phyloP scores from a whole-genome alignment of 345 rosid species.

The Arabidopsis thaliana region DNA sequence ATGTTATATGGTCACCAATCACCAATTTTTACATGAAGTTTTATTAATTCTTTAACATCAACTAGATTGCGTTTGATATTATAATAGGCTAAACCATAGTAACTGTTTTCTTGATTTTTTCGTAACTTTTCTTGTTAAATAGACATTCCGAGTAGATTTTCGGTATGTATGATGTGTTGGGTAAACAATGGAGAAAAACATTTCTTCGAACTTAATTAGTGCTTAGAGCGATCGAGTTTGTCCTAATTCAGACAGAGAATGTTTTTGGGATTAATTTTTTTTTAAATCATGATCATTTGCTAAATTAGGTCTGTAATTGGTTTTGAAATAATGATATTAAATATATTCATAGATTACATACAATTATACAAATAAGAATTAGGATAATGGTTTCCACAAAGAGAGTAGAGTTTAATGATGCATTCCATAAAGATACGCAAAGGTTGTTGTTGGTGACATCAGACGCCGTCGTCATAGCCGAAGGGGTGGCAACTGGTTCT shows the following conservation, averaged over 20 bases:
- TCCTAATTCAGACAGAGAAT: too few species aligned
- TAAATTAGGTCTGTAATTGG: too few species aligned
- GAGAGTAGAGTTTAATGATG: background rate
- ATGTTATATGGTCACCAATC: background rate
- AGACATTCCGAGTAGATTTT: background rate
- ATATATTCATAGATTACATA: background rate
- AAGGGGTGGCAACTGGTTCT: background rate
- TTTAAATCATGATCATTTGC: too few species aligned
- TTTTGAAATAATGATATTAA: too few species aligned
- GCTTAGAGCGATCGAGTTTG: too few species aligned
- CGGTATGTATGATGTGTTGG: background rate
- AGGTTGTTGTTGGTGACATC: slow-evolving; percentile 2
- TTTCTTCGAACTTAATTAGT: too few species aligned
- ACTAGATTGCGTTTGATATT: background rate
- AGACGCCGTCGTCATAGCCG: background rate
- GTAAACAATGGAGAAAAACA: too few species aligned
- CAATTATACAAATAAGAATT: background rate
- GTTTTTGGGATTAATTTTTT: too few species aligned
- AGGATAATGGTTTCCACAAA: background rate
- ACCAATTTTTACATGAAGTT: background rate
- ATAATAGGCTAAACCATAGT: too few species aligned
- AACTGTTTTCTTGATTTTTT: too few species aligned
- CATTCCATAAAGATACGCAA: background rate
- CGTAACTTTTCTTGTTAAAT: background rate
- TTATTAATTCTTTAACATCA: background rate